Evolutionary conservation across 345 rosid species (phyloP).

Genomic region (Aquilaria yunnanensis): DNA sequence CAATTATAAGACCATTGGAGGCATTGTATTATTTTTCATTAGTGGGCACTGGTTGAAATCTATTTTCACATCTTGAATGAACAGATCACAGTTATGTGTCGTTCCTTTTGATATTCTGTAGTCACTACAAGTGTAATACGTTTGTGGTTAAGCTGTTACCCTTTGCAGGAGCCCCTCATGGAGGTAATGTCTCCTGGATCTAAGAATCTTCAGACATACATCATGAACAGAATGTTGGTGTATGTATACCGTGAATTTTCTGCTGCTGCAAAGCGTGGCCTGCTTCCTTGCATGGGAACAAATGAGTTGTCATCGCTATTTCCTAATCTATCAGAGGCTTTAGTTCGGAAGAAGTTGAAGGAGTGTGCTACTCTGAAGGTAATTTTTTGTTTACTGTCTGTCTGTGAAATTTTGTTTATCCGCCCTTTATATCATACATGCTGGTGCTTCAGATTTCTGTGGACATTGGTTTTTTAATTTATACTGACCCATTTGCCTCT

Average conservation of each 20-base stretch:
- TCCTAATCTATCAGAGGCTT: constrained; percentile 61
- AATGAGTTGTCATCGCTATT: constrained; percentile 71
- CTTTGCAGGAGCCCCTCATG: constrained; percentile 85
- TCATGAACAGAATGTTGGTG: constrained; percentile 66
- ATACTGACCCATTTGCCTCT: constrained; percentile 16
- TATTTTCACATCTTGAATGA: too few relatives aligned
- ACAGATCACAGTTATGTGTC: too few relatives aligned
- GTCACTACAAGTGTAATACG: too few relatives aligned
- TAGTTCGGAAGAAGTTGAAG: constrained; percentile 67
- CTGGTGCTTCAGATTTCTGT: background rate
- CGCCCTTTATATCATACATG: constrained; percentile 10
- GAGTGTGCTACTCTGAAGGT: constrained; percentile 69
- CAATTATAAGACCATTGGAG: too few relatives aligned
- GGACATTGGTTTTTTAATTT: background rate
- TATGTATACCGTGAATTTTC: constrained; percentile 79
- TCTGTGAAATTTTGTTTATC: background rate
- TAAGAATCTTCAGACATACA: constrained; percentile 72
- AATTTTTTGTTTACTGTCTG: constrained; percentile 15
- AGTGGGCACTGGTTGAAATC: too few relatives aligned
- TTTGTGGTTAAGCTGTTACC: background rate
- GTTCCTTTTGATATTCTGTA: too few relatives aligned
- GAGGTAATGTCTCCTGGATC: constrained; percentile 89
- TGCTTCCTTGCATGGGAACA: constrained; percentile 51
- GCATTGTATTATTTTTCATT: too few relatives aligned
- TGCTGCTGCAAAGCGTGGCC: constrained; percentile 48